These are phyloP conservation scores for Colletotrichum coccodes DNA, from an alignment of 2,329 filamentous ascomycete species.

Conservation along the genomic window DNA sequence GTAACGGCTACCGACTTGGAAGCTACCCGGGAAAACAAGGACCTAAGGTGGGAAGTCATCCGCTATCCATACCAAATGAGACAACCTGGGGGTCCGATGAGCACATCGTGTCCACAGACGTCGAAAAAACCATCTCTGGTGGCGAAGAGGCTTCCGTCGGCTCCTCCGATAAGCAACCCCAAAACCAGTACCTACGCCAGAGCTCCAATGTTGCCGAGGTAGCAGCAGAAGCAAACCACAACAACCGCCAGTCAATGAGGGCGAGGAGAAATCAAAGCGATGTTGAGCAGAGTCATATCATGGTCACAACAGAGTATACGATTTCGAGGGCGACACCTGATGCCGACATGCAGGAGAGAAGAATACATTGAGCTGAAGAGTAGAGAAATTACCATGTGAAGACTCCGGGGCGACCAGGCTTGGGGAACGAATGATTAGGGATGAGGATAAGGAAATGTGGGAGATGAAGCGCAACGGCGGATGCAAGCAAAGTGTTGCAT, in stretches of 20 bases:
- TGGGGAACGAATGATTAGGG: too few species aligned
- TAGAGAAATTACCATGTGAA: too few species aligned
- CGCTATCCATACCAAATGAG: conserved; percentile 6
- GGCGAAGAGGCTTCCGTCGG: conserved; percentile 4
- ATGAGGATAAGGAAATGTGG: too few species aligned
- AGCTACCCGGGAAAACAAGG: conserved; percentile 12
- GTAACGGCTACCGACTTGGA: conserved; percentile 17
- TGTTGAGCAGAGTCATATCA: background rate
- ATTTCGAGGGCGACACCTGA: background rate
- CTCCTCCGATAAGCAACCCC: background rate
- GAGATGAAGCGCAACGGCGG: too few species aligned
- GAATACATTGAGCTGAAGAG: background rate
- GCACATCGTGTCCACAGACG: background rate
- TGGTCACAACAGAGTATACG: conserved; percentile 11
- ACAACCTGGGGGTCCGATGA: conserved; percentile 11
- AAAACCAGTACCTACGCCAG: background rate
- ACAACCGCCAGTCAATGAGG: background rate
- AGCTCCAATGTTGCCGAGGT: background rate
- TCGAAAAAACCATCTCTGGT: background rate
- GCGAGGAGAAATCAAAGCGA: background rate
- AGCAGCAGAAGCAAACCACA: background rate
- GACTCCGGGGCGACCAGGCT: too few species aligned
- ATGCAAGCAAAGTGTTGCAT: too few species aligned
- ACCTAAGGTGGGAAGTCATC: background rate
- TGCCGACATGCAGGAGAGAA: background rate